These are phyloP conservation scores for Plasmopara muralis DNA, from an alignment of 352 stramenopile genomes.

Conservation along the genomic window DNA sequence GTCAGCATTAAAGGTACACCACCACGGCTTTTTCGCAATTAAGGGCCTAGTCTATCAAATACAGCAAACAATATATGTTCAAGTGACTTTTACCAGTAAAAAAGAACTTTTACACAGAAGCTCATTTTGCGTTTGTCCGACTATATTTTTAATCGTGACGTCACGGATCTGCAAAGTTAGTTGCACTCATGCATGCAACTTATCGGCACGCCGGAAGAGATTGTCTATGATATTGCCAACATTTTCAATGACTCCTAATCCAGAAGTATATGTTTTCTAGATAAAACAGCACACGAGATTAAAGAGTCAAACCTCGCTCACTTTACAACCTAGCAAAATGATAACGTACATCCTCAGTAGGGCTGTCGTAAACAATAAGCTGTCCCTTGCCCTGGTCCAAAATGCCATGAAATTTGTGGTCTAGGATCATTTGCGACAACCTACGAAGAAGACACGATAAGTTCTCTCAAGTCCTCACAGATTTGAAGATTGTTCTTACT, in stretches of 20 bases:
- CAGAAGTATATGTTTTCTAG: constrained; percentile 88
- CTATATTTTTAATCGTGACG: too few species aligned
- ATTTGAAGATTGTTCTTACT: constrained; percentile 32
- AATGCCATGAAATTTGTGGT: constrained; percentile 98
- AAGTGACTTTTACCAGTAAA: too few species aligned
- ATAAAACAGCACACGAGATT: constrained; percentile 3
- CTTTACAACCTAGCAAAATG: not conserved
- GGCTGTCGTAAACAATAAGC: constrained; percentile 97
- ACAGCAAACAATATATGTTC: too few species aligned
- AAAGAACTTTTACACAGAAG: too few species aligned
- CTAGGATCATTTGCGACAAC: constrained; percentile 99
- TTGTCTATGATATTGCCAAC: constrained; percentile 95
- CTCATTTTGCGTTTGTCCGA: too few species aligned
- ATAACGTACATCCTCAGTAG: constrained; percentile 86
- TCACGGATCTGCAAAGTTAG: not conserved
- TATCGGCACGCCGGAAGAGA: constrained; percentile 86
- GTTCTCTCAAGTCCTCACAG: not conserved
- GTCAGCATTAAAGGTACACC: too few species aligned
- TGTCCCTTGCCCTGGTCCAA: constrained; percentile 98
- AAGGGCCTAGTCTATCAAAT: too few species aligned
- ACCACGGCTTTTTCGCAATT: too few species aligned
- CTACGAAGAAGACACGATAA: constrained; percentile 44
- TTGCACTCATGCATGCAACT: constrained; percentile 60
- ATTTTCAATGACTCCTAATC: constrained; percentile 94
- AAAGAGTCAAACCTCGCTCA: not conserved